A percentile compares a stretch with the other conserved stretches of the same genome.
phyloP scores from a whole-genome alignment of 1,284 basidiomycete genomes.

The Puccinia novopanici region DNA sequence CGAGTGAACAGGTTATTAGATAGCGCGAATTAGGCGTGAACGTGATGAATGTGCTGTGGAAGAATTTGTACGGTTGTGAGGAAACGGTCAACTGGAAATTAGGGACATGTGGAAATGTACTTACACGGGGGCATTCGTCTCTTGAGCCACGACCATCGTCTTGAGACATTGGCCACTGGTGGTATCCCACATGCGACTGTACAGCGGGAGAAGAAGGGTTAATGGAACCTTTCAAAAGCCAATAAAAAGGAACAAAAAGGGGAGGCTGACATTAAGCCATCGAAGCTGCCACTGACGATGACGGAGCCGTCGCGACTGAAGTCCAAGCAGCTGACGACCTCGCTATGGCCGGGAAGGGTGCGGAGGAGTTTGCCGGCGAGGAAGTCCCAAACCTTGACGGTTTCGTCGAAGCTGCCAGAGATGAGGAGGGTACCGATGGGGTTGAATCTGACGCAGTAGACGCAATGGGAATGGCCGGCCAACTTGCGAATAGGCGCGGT shows the following conservation, averaged over 20 bases:
- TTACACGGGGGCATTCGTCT: constrained; percentile 85
- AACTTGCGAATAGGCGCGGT: constrained; percentile 62
- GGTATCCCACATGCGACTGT: constrained; percentile 91
- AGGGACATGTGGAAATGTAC: neutral
- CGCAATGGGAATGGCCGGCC: constrained; percentile 84
- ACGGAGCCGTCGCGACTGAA: constrained; percentile 94
- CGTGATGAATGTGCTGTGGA: constrained; percentile 69
- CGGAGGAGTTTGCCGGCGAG: constrained; percentile 75
- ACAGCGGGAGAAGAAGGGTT: too few relatives aligned
- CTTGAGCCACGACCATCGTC: constrained; percentile 77
- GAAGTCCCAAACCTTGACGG: constrained; percentile 93
- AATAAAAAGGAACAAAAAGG: neutral
- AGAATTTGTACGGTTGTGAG: too few relatives aligned
- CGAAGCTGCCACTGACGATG: constrained; percentile 89
- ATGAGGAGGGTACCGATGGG: constrained; percentile 83
- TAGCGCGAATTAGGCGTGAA: constrained; percentile 91
- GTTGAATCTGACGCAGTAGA: constrained; percentile 88
- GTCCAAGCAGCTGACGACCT: constrained; percentile 87
- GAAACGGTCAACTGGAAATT: neutral
- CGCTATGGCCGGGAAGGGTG: constrained; percentile 88
- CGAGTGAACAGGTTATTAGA: constrained; percentile 83
- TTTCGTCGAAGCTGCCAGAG: constrained; percentile 92
- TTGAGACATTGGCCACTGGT: constrained; percentile 95
- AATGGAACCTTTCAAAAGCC: too few relatives aligned
- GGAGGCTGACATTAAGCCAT: constrained; percentile 67